A percentile compares a stretch with the other conserved stretches of the same genome.
Conservation (phyloP, 306 rosid species). For the Casuarina equisetifolia region DNA sequence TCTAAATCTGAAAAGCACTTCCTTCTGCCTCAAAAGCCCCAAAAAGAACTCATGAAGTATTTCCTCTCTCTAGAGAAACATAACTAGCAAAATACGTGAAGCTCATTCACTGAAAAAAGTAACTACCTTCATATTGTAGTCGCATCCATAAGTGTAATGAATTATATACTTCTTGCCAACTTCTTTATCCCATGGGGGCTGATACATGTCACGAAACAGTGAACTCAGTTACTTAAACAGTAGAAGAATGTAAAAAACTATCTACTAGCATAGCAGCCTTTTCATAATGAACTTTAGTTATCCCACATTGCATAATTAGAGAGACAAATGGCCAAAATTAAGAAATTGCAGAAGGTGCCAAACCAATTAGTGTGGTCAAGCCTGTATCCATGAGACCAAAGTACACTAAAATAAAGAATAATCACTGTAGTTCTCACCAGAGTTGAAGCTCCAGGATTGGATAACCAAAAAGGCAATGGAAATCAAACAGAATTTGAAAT, state of each 20-base stretch:
- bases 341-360: slow-evolving; percentile 2
- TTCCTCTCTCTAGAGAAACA: background rate
- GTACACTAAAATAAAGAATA: background rate
- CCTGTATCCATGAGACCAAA: background rate
- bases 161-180: slow-evolving; percentile 73
- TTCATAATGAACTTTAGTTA: background rate
- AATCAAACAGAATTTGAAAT: background rate
- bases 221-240: slow-evolving; percentile 24
- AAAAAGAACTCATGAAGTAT: background rate
- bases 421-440: background rate
- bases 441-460: slow-evolving; percentile 2
- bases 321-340: background rate
- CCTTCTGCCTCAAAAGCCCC: background rate
- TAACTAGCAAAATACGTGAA: slow-evolving; percentile 10
- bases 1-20: background rate
- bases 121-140: slow-evolving; percentile 82
- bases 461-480: background rate
- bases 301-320: background rate
- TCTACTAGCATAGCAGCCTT: background rate
- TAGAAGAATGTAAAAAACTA: slow-evolving; percentile 4
- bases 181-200: slow-evolving; percentile 96
- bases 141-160: slow-evolving; percentile 96
- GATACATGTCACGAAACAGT: slow-evolving; percentile 29
- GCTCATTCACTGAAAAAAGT: slow-evolving; percentile 2
- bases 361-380: background rate